These are phyloP conservation scores for Populus deltoides DNA, from an alignment of 345 rosid species.

Conservation along the genomic window DNA sequence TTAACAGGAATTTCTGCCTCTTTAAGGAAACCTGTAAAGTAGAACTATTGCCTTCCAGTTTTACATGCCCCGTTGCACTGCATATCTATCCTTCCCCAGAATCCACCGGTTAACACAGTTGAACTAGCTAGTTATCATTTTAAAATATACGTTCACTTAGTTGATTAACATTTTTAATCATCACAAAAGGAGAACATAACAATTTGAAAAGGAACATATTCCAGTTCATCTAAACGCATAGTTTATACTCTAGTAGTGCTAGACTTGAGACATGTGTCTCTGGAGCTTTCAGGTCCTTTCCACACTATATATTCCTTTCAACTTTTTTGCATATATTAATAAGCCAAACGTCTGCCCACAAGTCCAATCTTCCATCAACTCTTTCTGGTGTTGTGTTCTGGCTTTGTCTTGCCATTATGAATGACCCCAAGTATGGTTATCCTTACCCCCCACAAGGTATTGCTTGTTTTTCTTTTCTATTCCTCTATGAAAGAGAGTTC, in stretches of 20 bases:
- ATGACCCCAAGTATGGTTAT: slow-evolving; percentile 53
- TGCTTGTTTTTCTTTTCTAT: background rate
- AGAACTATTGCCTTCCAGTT: background rate
- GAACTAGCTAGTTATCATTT: background rate
- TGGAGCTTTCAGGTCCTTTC: slow-evolving; percentile 8
- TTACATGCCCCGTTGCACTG: background rate
- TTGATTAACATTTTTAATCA: background rate
- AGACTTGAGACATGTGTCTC: background rate
- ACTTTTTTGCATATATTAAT: background rate
- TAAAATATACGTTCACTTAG: background rate
- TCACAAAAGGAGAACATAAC: background rate
- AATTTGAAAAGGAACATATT: slow-evolving; percentile 3
- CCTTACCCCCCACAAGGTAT: slow-evolving; percentile 56
- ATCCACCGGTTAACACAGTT: background rate
- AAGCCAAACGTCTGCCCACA: background rate
- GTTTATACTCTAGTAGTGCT: background rate
- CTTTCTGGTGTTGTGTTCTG: background rate
- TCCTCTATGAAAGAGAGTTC: background rate
- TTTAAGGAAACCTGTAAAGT: background rate
- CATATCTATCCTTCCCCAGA: background rate
- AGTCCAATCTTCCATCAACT: background rate
- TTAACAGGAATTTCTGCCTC: background rate
- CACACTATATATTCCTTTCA: slow-evolving; percentile 11
- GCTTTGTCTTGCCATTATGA: slow-evolving; percentile 6
- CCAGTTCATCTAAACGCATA: slow-evolving; percentile 1